Evolutionary conservation across 495 filamentous ascomycete species (phyloP), one percentile per base, ranked within the genome.

Genomic region (Ramalina intermedia): DNA sequence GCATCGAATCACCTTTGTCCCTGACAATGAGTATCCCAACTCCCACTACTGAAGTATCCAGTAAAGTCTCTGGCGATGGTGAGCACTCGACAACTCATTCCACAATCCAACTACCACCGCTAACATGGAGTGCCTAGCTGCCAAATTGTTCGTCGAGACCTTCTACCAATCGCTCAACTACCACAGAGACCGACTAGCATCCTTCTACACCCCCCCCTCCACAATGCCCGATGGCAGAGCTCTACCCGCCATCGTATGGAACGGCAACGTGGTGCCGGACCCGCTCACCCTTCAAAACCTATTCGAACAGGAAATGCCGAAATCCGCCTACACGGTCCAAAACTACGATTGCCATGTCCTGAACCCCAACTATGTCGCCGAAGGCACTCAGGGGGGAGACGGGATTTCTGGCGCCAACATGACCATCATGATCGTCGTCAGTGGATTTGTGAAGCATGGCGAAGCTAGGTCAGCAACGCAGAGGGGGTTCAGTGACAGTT

Each of bases 341-440:
- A 73, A 69, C 6, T 80, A 75, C 49, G 82, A 91, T 62, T 80
- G 75, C 58, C 84, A 88, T 44, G 73, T 86, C 38, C 66, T 91
- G 55, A 87, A 88, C 63, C 70, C 70, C 17, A 70, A 74, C 50
- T 84, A 77, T 64, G 59, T 57, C 24, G 33, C 66, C 0, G 58
- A 63, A 21, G 69, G 65, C 1, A 43, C 61, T 16, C 69, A 72
- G 44, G 61, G 57, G 0, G 56, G 57, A 18, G 59, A 58, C 8
- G 56, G 66, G 41, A 60, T 58, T 47, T 61, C 58, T 2, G 59
- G 65, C 47, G 74, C 71, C 53, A 75, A 85, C 47, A 79, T 89
- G 63, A 86, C 80, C 43, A 72, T 90, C 43, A 57, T 78, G 38
- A 67, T 88, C 12, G 67, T 77, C 37, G 79, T 87, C 23, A 80